Evolutionary conservation across 202 grass and related monocot genomes (phyloP).

Genomic region (Schoenoplectus tabernaemontani): DNA sequence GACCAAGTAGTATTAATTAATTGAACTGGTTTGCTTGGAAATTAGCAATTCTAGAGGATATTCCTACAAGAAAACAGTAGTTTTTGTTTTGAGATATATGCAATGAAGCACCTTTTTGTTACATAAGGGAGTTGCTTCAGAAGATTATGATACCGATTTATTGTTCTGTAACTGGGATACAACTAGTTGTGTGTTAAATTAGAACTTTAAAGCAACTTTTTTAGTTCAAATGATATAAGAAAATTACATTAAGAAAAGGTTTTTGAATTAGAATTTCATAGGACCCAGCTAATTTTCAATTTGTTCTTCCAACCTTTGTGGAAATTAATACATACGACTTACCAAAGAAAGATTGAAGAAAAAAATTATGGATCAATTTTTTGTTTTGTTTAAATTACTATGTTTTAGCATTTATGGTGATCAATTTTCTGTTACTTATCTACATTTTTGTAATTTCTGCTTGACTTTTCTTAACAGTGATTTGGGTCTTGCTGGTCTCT

Average conservation of each 20-base stretch:
- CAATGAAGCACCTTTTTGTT: not conserved
- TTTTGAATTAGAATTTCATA: not conserved
- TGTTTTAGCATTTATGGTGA: not conserved
- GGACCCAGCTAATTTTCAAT: not conserved
- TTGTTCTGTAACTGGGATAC: not conserved
- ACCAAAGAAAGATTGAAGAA: no score
- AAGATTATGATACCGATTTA: no score
- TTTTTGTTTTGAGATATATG: not conserved
- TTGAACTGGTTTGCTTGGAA: not conserved
- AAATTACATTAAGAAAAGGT: not conserved
- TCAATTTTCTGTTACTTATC: no score
- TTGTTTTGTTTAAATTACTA: not conserved
- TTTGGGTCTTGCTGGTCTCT: slow-evolving; percentile 33
- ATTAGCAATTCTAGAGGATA: not conserved
- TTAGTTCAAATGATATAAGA: not conserved
- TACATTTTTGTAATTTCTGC: no score
- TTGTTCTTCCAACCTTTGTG: not conserved
- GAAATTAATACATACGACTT: no score
- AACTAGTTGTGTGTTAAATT: not conserved
- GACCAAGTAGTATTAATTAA: not conserved
- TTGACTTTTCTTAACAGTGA: slow-evolving; percentile 30
- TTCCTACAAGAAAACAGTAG: not conserved
- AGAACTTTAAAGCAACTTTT: not conserved
- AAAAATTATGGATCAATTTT: not conserved
- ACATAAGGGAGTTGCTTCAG: not conserved